A percentile compares a stretch with the other conserved stretches of the same genome.
These are phyloP conservation scores for Fusarium cicatricum DNA, from an alignment of 2,329 filamentous ascomycete genomes.

Conservation along the genomic window DNA sequence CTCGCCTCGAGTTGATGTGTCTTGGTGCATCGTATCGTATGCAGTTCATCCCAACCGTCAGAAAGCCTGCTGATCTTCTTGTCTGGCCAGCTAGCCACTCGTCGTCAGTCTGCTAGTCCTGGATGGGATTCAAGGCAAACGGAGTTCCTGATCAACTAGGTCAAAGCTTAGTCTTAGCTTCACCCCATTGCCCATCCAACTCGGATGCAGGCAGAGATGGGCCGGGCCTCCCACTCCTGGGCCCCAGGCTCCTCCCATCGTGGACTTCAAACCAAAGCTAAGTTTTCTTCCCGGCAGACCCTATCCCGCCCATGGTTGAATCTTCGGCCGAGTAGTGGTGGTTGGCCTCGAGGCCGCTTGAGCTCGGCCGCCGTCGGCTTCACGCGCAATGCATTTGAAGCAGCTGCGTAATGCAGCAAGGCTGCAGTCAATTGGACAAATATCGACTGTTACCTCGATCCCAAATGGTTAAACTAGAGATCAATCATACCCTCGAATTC, in stretches of 20 bases:
- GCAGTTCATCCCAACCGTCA: slow-evolving; percentile 10
- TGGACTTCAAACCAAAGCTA: slow-evolving; percentile 2
- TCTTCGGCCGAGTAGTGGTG: slow-evolving; percentile 33
- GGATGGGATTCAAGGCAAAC: slow-evolving; percentile 4
- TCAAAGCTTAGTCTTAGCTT: slow-evolving; percentile 27
- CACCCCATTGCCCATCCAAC: slow-evolving; percentile 10
- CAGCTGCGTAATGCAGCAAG: background rate
- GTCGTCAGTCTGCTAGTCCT: slow-evolving; percentile 12
- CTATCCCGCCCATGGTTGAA: slow-evolving; percentile 7
- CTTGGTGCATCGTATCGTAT: slow-evolving; percentile 4
- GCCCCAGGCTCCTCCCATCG: slow-evolving; percentile 6
- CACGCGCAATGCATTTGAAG: slow-evolving; percentile 9
- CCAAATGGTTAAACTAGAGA: slow-evolving; percentile 1
- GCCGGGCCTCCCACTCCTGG: slow-evolving; percentile 7
- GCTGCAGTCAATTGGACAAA: background rate
- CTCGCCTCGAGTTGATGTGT: slow-evolving; percentile 7
- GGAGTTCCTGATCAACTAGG: slow-evolving; percentile 22
- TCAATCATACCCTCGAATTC: slow-evolving; percentile 5
- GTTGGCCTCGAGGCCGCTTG: slow-evolving; percentile 14
- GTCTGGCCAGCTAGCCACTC: slow-evolving; percentile 1
- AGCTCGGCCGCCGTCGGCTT: slow-evolving; percentile 30
- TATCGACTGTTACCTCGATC: slow-evolving; percentile 1
- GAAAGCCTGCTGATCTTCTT: slow-evolving; percentile 18
- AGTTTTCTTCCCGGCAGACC: slow-evolving; percentile 14
- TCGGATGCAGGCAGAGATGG: slow-evolving; percentile 25